A percentile compares a stretch with the other conserved stretches of the same genome.
Conservation (phyloP, 2,329 filamentous ascomycete genomes). For the Aspergillus clavatus region DNA sequence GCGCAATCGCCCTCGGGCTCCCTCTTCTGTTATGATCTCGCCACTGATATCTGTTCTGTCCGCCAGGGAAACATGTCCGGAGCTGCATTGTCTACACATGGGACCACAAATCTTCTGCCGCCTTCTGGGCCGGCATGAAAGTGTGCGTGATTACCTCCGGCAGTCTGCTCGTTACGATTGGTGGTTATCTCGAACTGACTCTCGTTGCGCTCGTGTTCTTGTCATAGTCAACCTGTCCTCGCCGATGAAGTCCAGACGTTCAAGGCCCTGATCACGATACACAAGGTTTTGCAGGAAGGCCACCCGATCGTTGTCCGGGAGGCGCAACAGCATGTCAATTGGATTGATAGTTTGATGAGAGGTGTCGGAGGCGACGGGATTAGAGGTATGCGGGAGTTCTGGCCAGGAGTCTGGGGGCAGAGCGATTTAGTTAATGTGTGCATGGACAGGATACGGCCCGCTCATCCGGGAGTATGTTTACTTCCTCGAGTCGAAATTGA, state of each 20-base stretch:
- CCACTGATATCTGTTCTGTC: constrained; percentile 3
- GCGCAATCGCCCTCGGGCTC: not conserved
- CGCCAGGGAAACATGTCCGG: constrained; percentile 81
- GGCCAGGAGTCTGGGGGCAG: no score
- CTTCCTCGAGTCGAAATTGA: constrained; percentile 87
- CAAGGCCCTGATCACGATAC: constrained; percentile 94
- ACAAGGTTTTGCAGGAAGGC: constrained; percentile 96
- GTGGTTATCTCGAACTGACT: constrained; percentile 4
- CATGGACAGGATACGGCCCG: constrained; percentile 65
- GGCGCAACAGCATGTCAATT: constrained; percentile 79
- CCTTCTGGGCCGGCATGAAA: constrained; percentile 98
- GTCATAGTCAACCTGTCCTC: constrained; percentile 82
- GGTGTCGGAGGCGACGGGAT: constrained; percentile 78
- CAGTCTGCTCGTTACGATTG: constrained; percentile 6
- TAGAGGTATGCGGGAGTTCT: constrained; percentile 52
- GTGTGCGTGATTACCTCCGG: constrained; percentile 60
- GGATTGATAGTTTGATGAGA: constrained; percentile 88
- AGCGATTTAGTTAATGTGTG: not conserved
- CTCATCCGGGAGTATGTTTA: constrained; percentile 96
- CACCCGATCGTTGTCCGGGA: constrained; percentile 84
- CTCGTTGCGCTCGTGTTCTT: not conserved
- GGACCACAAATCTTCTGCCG: constrained; percentile 93
- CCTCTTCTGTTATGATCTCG: constrained; percentile 5
- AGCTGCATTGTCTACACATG: constrained; percentile 98
- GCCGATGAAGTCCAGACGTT: constrained; percentile 98